Base-by-base conservation (phyloP, 257 asterid species). In the Knoxia roxburghii region DNA sequence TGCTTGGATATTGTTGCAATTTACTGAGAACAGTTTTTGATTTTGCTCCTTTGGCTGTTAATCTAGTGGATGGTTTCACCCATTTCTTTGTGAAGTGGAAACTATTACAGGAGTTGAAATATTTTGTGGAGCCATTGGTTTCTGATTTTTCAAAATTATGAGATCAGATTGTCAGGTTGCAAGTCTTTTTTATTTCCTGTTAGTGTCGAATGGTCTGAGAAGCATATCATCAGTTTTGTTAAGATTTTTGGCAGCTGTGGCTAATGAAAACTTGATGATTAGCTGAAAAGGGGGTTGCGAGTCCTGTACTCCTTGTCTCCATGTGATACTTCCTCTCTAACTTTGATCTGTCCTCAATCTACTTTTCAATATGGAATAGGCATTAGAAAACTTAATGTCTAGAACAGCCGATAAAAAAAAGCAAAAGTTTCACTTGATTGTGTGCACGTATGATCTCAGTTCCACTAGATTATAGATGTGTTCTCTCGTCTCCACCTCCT, bases 391-490 rank as follows among this genome's bases (percentile, higher is more conserved):
- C n/a, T 55, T 26, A 55, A 37, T 32, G 12, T 55, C 15, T 27
- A 5, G 12, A 40, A 40, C 61, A 57, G 8, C 5, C 18, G n/a
- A 23, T 2, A 6, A 57, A 48, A 57, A 14, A 4, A 30, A 9
- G 5, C 15, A 7, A 30, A 9, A 2, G 17, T 2, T 75, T 72
- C 89, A 85, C n/a, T n/a, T 72, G 79, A 96, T 15, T 80, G 85
- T 78, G 90, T 90, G 80, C 99, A 78, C 70, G 99, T 94, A 84
- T 84, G 96, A 45, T 15, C 32, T n/a, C n/a, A n/a, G n/a, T n/a
- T n/a, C n/a, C n/a, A n/a, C n/a, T n/a, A n/a, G n/a, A n/a, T n/a
- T n/a, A n/a, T n/a, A n/a, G n/a, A n/a, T n/a, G n/a, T n/a, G n/a
- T n/a, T n/a, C n/a, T n/a, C 17, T 24, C 6, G 18, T 18, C 7